phyloP scores from a whole-genome alignment of 148 eudicot species.

The Polygonum aviculare region DNA sequence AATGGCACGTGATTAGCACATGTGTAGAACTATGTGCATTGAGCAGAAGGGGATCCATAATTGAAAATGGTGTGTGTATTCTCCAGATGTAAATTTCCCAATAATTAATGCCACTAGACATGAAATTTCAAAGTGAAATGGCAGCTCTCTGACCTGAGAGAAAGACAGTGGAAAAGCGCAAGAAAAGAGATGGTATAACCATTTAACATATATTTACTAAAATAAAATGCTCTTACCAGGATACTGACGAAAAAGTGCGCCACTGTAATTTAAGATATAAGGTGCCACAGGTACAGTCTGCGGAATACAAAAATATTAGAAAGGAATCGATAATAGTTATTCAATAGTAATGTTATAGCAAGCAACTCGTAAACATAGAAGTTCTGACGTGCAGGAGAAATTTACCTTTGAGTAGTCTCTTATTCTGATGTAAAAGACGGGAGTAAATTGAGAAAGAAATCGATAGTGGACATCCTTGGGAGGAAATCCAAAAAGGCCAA shows the following conservation, averaged over 20 bases:
- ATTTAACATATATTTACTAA: not conserved
- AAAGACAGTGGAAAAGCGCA: not conserved
- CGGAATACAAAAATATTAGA: conserved; percentile 19
- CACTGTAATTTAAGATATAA: conserved; percentile 78
- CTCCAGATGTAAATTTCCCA: not conserved
- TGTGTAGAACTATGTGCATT: not conserved
- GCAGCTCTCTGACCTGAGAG: not conserved
- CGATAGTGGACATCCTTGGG: conserved; percentile 82
- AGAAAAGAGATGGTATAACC: not conserved
- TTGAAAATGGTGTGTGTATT: not conserved
- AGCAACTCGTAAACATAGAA: not conserved
- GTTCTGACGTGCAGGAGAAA: conserved; percentile 6
- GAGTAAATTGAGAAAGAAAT: conserved; percentile 88
- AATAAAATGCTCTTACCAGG: conserved; percentile 51
- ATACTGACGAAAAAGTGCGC: conserved; percentile 95
- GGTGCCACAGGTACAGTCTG: conserved; percentile 99
- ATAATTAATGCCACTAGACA: not conserved
- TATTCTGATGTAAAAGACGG: conserved; percentile 82
- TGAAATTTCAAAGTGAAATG: not conserved
- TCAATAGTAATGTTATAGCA: conserved; percentile 12
- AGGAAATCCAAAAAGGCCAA: conserved; percentile 93
- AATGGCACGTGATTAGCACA: no score
- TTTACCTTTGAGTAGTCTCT: conserved; percentile 96
- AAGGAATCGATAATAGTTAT: conserved; percentile 10
- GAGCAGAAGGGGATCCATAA: not conserved